These are phyloP conservation scores for Vaccinium vitisidaea DNA, from an alignment of 148 eudicot species.

Conservation along the genomic window DNA sequence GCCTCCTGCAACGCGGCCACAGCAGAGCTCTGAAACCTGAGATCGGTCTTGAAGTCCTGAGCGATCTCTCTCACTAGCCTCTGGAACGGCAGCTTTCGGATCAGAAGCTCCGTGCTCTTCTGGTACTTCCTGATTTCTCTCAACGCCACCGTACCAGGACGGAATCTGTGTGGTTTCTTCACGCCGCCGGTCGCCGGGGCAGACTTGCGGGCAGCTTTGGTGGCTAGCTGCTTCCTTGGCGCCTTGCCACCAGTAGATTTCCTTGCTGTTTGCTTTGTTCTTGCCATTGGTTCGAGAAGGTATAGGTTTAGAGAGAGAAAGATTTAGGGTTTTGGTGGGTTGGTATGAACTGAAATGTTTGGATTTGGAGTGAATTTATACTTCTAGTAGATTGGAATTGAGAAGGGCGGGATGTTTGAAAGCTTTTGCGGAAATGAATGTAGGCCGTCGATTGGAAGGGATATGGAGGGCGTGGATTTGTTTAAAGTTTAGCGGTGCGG, in stretches of 20 bases:
- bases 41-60: constrained; percentile 12
- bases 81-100: neutral
- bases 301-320: neutral
- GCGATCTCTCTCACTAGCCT: constrained; percentile 9
- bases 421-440: neutral
- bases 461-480: neutral
- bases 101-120: neutral
- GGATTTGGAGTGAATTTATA: neutral
- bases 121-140: constrained; percentile 5
- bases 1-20: neutral
- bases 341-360: neutral
- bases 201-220: neutral
- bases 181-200: neutral
- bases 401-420: neutral
- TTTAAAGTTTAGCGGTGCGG: neutral
- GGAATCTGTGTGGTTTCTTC: constrained; percentile 5
- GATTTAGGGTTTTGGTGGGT: neutral
- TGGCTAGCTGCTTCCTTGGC: constrained; percentile 6
- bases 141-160: neutral
- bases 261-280: constrained; percentile 3
- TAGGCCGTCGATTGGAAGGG: neutral
- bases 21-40: constrained; percentile 2
- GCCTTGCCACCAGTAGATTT: constrained; percentile 5
- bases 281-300: neutral
- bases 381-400: neutral